Base-by-base conservation (phyloP, 2,329 filamentous ascomycete species). In the Lasiodiplodia hormozganensis region DNA sequence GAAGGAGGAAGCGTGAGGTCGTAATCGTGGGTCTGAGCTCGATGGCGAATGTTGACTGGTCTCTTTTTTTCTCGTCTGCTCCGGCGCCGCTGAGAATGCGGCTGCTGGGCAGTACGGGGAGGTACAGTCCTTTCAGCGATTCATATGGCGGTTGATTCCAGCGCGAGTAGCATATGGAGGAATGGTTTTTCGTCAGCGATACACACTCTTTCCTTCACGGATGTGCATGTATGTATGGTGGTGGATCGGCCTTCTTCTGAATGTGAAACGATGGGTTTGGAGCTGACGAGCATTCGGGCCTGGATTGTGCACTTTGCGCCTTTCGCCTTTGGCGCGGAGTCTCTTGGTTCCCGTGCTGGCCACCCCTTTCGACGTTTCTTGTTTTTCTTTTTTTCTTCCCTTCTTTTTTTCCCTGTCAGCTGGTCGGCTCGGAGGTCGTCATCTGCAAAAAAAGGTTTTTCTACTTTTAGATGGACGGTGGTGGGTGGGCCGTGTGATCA, bases 11-110 rank as follows among this genome's bases (percentile, higher is more conserved):
- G 43, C 14, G 21, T 47, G 18, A 47, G 43, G 43, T 47, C 21
- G 43, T 21, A 21, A 16, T 47, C 18, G n/a, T 47, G 43, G 43
- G 18, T 47, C 43, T 21, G 4, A 14, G 43, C n/a, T 21, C 0
- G 7, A 47, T 47, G 43, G n/a, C n/a, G 2, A n/a, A 8, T n/a
- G 21, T 28, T 53, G 51, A 21, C 43, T n/a, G 51, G 51, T 47
- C n/a, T 47, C 43, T 28, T 28, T 28, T n/a, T 14, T 56, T 36
- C 34, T 21, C 28, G 14, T 4, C n/a, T 7, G 16, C 54, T 57
- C 18, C 11, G 10, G n/a, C 43, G 34, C 34, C 54, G 54, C 54
- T 57, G 54, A 57, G 14, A 57, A 57, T 57, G 54, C n/a, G 54
- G 28, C 28, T 47, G 43, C 43, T 21, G 8, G 10, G 28, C 18